Evolutionary conservation across 2,329 filamentous ascomycete species (phyloP).

Genomic region (Paecilomyces dactylethromorphus): DNA sequence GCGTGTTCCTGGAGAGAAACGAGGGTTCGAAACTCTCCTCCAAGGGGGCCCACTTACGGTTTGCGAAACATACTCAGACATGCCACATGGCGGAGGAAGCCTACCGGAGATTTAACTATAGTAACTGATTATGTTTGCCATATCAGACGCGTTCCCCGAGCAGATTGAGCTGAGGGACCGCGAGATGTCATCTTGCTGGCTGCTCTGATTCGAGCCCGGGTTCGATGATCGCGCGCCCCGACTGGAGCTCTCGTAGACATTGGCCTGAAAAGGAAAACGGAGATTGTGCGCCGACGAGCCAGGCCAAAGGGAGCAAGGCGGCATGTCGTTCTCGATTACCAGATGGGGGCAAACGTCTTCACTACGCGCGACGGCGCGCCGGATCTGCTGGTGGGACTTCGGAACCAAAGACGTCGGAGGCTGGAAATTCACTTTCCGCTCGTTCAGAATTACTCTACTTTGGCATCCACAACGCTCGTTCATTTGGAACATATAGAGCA

Average conservation of each 20-base stretch:
- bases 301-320: background rate
- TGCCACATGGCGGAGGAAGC: background rate
- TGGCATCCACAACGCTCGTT: background rate
- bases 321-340: constrained; percentile 4
- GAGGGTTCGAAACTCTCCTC: background rate
- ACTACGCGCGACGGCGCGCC: background rate
- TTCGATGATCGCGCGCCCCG: background rate
- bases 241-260: background rate
- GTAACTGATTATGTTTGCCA: background rate
- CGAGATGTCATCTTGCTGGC: background rate
- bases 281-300: background rate
- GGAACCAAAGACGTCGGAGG: background rate
- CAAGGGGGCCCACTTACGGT: background rate
- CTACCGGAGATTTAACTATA: background rate
- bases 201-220: background rate
- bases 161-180: background rate
- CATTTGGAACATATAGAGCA: background rate
- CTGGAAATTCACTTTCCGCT: constrained; percentile 1
- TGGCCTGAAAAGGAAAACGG: background rate
- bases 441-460: background rate
- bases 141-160: background rate
- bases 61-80: background rate
- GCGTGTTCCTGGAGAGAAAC: background rate
- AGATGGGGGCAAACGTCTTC: background rate
- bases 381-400: background rate